phyloP scores from a whole-genome alignment of 169 alveolate genomes.

The Eimeria falciformis region DNA sequence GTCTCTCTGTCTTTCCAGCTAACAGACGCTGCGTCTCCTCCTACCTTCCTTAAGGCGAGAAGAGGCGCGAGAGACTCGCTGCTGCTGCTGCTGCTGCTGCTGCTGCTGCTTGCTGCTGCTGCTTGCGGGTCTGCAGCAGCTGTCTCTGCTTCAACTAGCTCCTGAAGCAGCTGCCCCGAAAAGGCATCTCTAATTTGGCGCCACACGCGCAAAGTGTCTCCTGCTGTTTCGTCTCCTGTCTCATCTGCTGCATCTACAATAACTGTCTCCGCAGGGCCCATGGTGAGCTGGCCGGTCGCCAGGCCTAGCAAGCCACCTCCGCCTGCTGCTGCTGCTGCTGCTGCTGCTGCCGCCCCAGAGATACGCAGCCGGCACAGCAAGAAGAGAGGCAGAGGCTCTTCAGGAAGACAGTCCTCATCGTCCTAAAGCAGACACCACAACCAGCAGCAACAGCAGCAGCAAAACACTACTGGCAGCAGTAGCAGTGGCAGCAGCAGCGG shows the following conservation, averaged over 20 bases:
- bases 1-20: background rate
- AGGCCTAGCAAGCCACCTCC: constrained; percentile 13
- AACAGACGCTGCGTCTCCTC: background rate
- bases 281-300: constrained; percentile 32
- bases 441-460: constrained; percentile 39
- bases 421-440: background rate
- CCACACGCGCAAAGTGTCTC: constrained; percentile 32
- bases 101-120: background rate
- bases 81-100: background rate
- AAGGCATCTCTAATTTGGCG: constrained; percentile 16
- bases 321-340: constrained; percentile 58
- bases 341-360: constrained; percentile 26
- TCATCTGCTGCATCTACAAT: constrained; percentile 43
- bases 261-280: constrained; percentile 46
- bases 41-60: background rate
- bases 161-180: constrained; percentile 27
- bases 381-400: constrained; percentile 45
- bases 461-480: background rate
- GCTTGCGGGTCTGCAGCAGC: background rate
- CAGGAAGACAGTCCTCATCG: constrained; percentile 24
- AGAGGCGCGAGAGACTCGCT: background rate
- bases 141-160: constrained; percentile 51
- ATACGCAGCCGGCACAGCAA: constrained; percentile 43
- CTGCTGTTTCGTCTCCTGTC: constrained; percentile 34
- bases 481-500: constrained; percentile 48